Evolutionary conservation across 2,329 filamentous ascomycete genomes (phyloP), one percentile per base, ranked within the genome.

Genomic region (Achaetomium macrosporum): DNA sequence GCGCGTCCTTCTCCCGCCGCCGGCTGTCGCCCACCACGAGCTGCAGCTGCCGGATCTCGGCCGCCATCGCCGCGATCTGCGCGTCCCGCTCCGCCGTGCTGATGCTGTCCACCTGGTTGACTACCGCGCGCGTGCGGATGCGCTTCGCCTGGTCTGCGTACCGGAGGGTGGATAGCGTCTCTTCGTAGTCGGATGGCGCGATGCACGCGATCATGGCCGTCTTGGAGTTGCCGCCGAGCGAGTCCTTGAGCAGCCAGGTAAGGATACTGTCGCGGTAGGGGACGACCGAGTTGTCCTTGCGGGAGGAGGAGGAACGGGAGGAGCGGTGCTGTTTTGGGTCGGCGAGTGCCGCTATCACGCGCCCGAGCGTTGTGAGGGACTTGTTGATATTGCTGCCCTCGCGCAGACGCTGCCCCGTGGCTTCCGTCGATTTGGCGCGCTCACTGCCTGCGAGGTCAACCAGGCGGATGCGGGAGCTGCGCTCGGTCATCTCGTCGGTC

Each of bases 121-220:
- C 88, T 31, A 91, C 84, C 25, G 93, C 93, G 47, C 90, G 86
- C 33, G 91, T 97, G 65, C 91, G 90, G 73, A 99, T 99, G 52
- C 88, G 87, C 76, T 99, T 99, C 56, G 93, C 93, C 71, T 97
- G 92, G 69, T 99, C 92, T 17, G 93, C 93, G 69, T 99, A 99
- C 36, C 93, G 89, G 12, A 99, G 82, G 1, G 93, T 99, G 2
- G 90, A 96, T 1, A 99, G 79, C 0, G 93, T 99, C 69, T 99
- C 93, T 53, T 99, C 93, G 66, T 99, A 97, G 72, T 99, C 93
- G 0, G 88, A 85, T 0, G 93, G 93, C 5, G 90, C 86, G 62
- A 99, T 96, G 68, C 93, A 97, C 9, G 93, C 93, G 64, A 99
- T 96, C 93, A 99, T 99, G 57, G 93, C 93, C 10, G 93, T 99